phyloP scores from a whole-genome alignment of 768 basidiomycete genomes.

The Tephrocybe sp. region DNA sequence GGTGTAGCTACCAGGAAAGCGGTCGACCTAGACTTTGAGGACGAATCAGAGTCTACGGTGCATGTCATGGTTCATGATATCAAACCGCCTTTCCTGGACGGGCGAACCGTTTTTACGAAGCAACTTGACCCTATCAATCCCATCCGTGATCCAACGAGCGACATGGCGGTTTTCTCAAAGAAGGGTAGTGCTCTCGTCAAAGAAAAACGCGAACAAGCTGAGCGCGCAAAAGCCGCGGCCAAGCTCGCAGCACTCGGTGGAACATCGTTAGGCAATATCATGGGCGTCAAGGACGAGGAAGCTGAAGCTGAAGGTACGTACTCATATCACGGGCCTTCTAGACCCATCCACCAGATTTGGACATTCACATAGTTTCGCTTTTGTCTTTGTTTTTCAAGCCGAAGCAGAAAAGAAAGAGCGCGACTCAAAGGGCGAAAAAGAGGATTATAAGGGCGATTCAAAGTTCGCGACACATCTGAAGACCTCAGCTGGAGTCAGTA shows the following conservation, averaged over 20 bases:
- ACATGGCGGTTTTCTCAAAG: conserved; percentile 94
- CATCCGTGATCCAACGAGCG: conserved; percentile 88
- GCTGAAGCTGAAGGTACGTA: conserved; percentile 86
- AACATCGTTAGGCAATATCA: conserved; percentile 93
- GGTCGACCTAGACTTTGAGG: conserved; percentile 93
- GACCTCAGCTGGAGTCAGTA: conserved; percentile 68
- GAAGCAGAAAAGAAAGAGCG: conserved; percentile 48
- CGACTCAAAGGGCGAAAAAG: conserved; percentile 53
- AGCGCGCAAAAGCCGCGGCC: conserved; percentile 93
- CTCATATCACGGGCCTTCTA: conserved; percentile 14
- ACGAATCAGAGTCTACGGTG: conserved; percentile 93
- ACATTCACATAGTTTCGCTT: conserved; percentile 73
- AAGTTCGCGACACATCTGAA: conserved; percentile 97
- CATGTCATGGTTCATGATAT: conserved; percentile 97
- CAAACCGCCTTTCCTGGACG: conserved; percentile 97
- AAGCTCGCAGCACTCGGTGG: conserved; percentile 92
- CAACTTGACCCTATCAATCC: conserved; percentile 98
- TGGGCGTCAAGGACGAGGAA: conserved; percentile 95
- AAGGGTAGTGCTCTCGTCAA: conserved; percentile 95
- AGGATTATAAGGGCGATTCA: conserved; percentile 88
- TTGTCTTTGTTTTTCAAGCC: conserved; percentile 41
- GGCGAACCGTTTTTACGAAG: conserved; percentile 92
- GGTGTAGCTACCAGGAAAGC: conserved; percentile 86
- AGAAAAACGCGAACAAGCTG: conserved; percentile 95
- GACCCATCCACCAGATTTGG: conserved; percentile 47